Conservation (phyloP, 768 basidiomycete genomes). For the Tephrocybe sp. region DNA sequence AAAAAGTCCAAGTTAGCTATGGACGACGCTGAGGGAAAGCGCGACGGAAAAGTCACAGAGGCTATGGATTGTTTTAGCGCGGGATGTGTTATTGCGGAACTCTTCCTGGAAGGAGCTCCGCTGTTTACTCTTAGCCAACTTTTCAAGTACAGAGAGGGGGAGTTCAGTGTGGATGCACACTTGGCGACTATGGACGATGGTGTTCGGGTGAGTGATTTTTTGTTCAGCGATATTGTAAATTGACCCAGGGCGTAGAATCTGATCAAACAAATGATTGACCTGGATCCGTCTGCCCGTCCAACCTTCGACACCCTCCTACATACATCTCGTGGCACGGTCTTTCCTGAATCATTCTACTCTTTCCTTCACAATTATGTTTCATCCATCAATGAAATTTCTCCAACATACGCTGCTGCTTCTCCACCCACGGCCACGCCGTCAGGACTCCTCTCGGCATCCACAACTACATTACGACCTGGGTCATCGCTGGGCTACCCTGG, state of each 20-base stretch:
- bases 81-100: slow-evolving; percentile 93
- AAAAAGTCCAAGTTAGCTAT: slow-evolving; percentile 55
- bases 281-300: slow-evolving; percentile 75
- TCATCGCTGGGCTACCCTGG: slow-evolving; percentile 24
- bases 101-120: slow-evolving; percentile 92
- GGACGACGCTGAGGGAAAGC: slow-evolving; percentile 58
- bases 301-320: slow-evolving; percentile 80
- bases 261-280: slow-evolving; percentile 86
- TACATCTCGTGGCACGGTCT: slow-evolving; percentile 70
- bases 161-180: slow-evolving; percentile 70
- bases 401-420: slow-evolving; percentile 38
- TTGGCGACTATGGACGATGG: slow-evolving; percentile 71
- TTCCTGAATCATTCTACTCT: slow-evolving; percentile 93
- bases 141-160: slow-evolving; percentile 90
- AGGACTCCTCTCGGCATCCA: slow-evolving; percentile 30
- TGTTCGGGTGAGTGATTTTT: slow-evolving; percentile 61
- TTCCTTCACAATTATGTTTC: slow-evolving; percentile 90
- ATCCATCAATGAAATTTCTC: slow-evolving; percentile 69
- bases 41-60: slow-evolving; percentile 85
- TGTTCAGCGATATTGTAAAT: slow-evolving; percentile 5
- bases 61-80: slow-evolving; percentile 96
- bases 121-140: slow-evolving; percentile 93
- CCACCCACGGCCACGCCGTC: slow-evolving; percentile 29
- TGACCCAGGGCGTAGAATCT: slow-evolving; percentile 56
- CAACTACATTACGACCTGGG: slow-evolving; percentile 28